Base-by-base conservation (phyloP, 345 rosid genomes). In the Moricandia moricandioides region DNA sequence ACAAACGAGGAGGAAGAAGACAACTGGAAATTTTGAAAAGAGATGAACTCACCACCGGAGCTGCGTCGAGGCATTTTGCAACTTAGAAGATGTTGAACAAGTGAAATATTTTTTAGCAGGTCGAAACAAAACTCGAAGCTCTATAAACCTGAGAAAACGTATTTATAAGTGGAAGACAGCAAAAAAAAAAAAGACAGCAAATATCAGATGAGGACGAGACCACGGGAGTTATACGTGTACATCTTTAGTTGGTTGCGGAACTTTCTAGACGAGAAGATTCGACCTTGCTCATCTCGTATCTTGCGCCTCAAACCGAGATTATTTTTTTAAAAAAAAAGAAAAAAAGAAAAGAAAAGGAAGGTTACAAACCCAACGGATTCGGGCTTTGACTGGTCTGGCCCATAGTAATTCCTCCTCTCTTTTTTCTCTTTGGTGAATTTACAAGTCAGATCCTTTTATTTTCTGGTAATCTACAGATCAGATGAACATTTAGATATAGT, bases 51-150 rank as follows among this genome's bases (percentile, higher is more conserved):
- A 69, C 79, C 73, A 13, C 68, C 58, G 27, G 74, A 67, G 69
- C 79, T 61, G 12, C 74, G 65, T 7, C 74, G 74, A 69, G 74
- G 74, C 79, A 76, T 55, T 69, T 51, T 62, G 39, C 51, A 31
- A 69, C 11, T 17, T 27, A 3, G 62, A 4, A 3, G 62, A 4
- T 7, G 51, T 21, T 1, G 1, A 8, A 71, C 52, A 45, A 13
- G 10, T 0, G 10, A 34, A 33, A 8, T 10, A 11, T 10, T 40
- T 27, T 7, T 60, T 29, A 3, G 11, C 26, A 31, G 63, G 63
- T 30, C 14, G 61, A 67, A 58, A 60, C 60, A 1, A 45, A n/a
- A 13, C 51, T 8, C 29, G 1, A 51, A 12, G 17, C 8, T 21
- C 6, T 45, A 11, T 9, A 43, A 7, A 10, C 37, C 21, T 8